Conservation (phyloP, 139 green algal genomes). For the Parachlorella kessleri region DNA sequence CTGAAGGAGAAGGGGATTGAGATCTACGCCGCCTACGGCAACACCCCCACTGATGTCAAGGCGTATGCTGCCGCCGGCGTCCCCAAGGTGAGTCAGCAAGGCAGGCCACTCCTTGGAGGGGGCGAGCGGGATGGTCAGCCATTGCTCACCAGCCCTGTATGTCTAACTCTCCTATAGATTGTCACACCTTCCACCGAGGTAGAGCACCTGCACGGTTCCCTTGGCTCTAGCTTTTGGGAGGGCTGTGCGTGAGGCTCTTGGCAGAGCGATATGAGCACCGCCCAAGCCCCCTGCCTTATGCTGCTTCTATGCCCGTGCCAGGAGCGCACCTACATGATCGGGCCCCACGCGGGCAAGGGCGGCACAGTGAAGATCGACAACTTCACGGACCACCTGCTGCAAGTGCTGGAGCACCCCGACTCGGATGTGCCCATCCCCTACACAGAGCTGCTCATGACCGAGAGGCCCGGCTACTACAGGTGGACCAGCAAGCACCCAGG, state of each 20-base stretch:
- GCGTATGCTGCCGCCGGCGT: constrained; percentile 36
- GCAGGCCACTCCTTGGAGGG: too few species aligned
- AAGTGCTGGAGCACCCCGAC: constrained; percentile 33
- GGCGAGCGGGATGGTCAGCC: too few species aligned
- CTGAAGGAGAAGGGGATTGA: constrained; percentile 30
- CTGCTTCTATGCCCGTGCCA: neutral
- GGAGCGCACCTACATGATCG: constrained; percentile 41
- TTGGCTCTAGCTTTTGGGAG: too few species aligned
- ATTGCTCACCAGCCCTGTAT: too few species aligned
- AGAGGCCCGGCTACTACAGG: constrained; percentile 21
- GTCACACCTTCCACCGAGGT: too few species aligned
- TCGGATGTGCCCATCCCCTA: constrained; percentile 36
- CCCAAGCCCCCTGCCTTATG: neutral
- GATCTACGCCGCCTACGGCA: constrained; percentile 41
- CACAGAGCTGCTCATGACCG: constrained; percentile 39
- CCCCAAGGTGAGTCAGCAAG: constrained; percentile 18
- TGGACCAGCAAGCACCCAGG: too few species aligned
- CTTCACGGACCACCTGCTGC: constrained; percentile 40
- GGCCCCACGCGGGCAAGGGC: constrained; percentile 31
- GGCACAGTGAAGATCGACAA: constrained; percentile 36
- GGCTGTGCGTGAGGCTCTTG: too few species aligned
- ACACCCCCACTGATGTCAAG: constrained; percentile 35
- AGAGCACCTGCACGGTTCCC: too few species aligned
- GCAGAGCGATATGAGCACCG: too few species aligned
- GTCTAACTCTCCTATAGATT: too few species aligned